A percentile compares a stretch with the other conserved stretches of the same genome.
phyloP scores from a whole-genome alignment of 2,329 filamentous ascomycete genomes.

The Cytospora paraplurivora region DNA sequence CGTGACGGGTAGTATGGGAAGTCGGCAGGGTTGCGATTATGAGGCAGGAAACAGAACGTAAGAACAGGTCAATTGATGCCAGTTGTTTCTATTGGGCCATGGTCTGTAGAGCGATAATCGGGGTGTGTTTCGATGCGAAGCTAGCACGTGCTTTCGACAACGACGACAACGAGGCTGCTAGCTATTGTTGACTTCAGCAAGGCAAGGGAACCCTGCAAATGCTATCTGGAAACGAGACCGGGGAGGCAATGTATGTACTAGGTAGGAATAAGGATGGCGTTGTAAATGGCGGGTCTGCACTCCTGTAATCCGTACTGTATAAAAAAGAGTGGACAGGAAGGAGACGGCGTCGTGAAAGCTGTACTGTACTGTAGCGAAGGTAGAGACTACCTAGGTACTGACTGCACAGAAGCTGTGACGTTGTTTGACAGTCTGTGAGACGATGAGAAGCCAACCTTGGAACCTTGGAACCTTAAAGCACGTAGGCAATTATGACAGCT shows the following conservation, averaged over 20 bases:
- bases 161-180: neutral
- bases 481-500: neutral
- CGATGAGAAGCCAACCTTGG: neutral
- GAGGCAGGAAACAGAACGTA: neutral
- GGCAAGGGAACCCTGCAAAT: neutral
- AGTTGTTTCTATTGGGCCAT: conserved; percentile 12
- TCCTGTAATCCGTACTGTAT: neutral
- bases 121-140: conserved; percentile 11
- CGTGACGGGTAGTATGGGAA: conserved; percentile 32
- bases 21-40: neutral
- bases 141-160: conserved; percentile 14
- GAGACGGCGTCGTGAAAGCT: neutral
- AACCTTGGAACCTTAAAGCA: neutral
- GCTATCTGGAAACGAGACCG: neutral
- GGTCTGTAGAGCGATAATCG: neutral
- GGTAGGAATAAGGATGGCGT: neutral
- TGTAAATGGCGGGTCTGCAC: neutral
- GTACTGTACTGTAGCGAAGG: neutral
- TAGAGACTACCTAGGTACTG: neutral
- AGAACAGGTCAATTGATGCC: neutral
- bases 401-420: conserved; percentile 11
- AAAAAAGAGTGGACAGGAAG: neutral
- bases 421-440: neutral
- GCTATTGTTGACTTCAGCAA: neutral
- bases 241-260: neutral